These are phyloP conservation scores for Verticillium tricorpus DNA, from an alignment of 2,329 filamentous ascomycete genomes.

Conservation along the genomic window DNA sequence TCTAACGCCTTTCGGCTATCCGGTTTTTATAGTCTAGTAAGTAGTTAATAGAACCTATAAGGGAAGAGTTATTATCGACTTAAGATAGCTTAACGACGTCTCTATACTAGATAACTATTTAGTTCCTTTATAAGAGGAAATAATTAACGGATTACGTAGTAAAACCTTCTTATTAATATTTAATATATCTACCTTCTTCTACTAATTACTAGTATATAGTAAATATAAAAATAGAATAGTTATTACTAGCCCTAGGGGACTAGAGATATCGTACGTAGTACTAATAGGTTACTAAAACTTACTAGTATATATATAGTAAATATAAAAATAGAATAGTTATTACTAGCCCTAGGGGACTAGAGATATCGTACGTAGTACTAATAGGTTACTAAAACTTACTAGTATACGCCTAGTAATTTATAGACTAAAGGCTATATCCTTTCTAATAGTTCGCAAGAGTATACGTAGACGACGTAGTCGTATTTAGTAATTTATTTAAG, in stretches of 20 bases:
- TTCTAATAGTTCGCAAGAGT: background rate
- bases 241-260: background rate
- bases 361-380: background rate
- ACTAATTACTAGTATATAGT: background rate
- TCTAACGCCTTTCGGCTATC: no score
- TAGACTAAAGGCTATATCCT: background rate
- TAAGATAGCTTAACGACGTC: no score
- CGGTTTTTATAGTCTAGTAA: no score
- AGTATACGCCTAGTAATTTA: background rate
- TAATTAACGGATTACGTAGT: background rate
- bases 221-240: background rate
- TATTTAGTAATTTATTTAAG: background rate
- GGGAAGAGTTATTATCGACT: no score
- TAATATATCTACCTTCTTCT: background rate
- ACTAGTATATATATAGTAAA: no score
- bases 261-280: background rate
- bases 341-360: background rate
- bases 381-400: background rate
- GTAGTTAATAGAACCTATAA: no score
- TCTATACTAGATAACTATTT: no score
- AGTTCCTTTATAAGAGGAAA: background rate
- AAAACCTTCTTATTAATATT: background rate
- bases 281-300: background rate
- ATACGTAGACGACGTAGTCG: background rate
- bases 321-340: no score